phyloP scores from a whole-genome alignment of 192 early-diverging fungal genomes.

The Coemansia sp. region DNA sequence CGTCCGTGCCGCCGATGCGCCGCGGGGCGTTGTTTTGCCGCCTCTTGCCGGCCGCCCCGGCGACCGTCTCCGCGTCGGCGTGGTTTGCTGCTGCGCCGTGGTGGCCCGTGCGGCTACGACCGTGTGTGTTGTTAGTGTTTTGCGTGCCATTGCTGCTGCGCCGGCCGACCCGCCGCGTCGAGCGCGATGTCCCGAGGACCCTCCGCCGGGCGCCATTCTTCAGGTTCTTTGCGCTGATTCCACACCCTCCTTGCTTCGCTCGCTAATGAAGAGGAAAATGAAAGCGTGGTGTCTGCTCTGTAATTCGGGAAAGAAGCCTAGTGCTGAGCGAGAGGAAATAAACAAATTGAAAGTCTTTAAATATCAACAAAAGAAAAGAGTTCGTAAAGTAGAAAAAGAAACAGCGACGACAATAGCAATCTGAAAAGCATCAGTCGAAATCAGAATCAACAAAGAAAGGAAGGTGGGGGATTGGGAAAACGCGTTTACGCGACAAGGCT shows the following conservation, averaged over 20 bases:
- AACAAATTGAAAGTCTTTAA: slow-evolving; percentile 5
- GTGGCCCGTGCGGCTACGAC: background rate
- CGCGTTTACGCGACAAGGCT: slow-evolving; percentile 13
- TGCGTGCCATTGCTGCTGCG: slow-evolving; percentile 25
- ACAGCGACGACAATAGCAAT: slow-evolving; percentile 3
- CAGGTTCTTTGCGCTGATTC: background rate
- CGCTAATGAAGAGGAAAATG: background rate
- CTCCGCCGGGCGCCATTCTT: background rate
- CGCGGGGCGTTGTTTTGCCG: slow-evolving; percentile 27
- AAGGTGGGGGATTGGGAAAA: background rate
- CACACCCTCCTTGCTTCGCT: background rate
- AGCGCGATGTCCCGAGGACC: slow-evolving; percentile 20
- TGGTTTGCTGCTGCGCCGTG: background rate
- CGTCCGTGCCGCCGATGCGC: slow-evolving; percentile 4
- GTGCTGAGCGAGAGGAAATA: background rate
- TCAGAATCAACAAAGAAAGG: slow-evolving; percentile 4
- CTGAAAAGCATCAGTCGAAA: background rate
- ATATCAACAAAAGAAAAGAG: slow-evolving; percentile 7
- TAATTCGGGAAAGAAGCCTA: background rate
- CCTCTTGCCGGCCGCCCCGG: slow-evolving; percentile 13
- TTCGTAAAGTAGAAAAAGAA: background rate
- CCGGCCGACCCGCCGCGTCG: slow-evolving; percentile 31
- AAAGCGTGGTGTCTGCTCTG: background rate
- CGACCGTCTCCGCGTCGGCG: slow-evolving; percentile 6
- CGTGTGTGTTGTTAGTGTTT: slow-evolving; percentile 17